These are phyloP conservation scores for Atalantia buxifolia DNA, from an alignment of 345 rosid genomes.

Conservation along the genomic window DNA sequence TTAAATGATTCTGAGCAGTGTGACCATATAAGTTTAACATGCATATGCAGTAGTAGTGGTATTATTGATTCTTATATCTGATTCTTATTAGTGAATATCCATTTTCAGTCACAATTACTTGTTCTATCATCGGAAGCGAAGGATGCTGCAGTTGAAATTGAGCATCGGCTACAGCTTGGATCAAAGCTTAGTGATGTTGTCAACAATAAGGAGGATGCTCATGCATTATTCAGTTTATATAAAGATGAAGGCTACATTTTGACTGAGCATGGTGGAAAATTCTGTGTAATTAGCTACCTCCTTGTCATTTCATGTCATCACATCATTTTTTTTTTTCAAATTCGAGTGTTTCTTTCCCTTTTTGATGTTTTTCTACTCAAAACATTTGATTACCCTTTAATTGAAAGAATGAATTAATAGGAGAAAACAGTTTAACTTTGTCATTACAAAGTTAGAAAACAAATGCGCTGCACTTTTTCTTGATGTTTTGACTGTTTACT, in stretches of 20 bases:
- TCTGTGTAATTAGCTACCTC: conserved; percentile 53
- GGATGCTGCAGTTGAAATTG: conserved; percentile 78
- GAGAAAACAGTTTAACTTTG: neutral
- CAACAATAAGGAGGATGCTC: conserved; percentile 67
- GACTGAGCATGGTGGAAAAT: conserved; percentile 62
- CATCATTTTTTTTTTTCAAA: neutral
- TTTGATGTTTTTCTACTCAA: neutral
- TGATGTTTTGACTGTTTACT: neutral
- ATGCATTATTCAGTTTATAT: conserved; percentile 65
- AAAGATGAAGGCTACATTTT: conserved; percentile 78
- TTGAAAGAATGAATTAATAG: neutral
- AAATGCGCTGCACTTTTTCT: neutral
- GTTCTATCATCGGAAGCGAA: conserved; percentile 65
- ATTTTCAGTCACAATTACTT: conserved; percentile 35
- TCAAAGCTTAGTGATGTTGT: conserved; percentile 78
- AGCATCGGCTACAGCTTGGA: conserved; percentile 63
- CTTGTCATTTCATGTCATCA: neutral
- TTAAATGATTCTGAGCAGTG: neutral
- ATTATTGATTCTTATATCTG: conserved; percentile 7
- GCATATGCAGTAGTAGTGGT: neutral
- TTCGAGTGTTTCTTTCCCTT: neutral
- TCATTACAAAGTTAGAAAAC: neutral
- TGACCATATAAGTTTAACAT: neutral
- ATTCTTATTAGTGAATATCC: neutral
- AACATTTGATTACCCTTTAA: neutral